These are phyloP conservation scores for Leccinum broughii DNA, from an alignment of 768 basidiomycete species.

Conservation along the genomic window DNA sequence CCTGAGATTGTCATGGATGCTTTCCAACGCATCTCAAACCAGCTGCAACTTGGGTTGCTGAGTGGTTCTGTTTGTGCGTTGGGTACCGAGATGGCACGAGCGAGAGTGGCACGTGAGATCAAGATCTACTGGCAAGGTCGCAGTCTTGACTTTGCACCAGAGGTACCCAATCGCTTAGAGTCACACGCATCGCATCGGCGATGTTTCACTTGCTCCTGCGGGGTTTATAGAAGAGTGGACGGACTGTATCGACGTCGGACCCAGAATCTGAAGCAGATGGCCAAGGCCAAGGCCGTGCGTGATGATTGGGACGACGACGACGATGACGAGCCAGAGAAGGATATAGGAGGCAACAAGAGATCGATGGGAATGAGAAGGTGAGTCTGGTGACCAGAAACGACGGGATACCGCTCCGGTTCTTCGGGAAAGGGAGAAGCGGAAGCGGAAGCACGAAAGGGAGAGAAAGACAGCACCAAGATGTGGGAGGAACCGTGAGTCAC, in stretches of 20 bases:
- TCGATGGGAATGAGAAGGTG: neutral
- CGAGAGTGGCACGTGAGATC: slow-evolving; percentile 18
- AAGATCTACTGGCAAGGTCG: slow-evolving; percentile 12
- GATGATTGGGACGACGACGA: slow-evolving; percentile 61
- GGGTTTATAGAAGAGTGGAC: slow-evolving; percentile 2
- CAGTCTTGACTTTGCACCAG: neutral
- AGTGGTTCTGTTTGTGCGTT: too few species aligned
- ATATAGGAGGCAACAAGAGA: neutral
- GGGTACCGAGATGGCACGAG: slow-evolving; percentile 12
- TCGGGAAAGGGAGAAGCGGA: neutral
- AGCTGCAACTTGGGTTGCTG: neutral
- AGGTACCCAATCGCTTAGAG: slow-evolving; percentile 1
- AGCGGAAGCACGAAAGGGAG: neutral
- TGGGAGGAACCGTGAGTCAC: slow-evolving; percentile 59
- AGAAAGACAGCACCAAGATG: slow-evolving; percentile 45
- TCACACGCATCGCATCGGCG: neutral
- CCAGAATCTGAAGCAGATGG: neutral
- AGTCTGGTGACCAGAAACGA: neutral
- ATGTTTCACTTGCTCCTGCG: neutral
- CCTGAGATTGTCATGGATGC: slow-evolving; percentile 64
- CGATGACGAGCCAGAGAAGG: slow-evolving; percentile 27
- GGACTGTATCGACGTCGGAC: neutral
- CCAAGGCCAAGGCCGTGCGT: slow-evolving; percentile 21
- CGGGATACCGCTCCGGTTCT: neutral
- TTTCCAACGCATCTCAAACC: slow-evolving; percentile 50